A percentile compares a stretch with the other conserved stretches of the same genome.
phyloP scores from a whole-genome alignment of 2,329 filamentous ascomycete genomes.

The Pseudopyricularia cyperi region DNA sequence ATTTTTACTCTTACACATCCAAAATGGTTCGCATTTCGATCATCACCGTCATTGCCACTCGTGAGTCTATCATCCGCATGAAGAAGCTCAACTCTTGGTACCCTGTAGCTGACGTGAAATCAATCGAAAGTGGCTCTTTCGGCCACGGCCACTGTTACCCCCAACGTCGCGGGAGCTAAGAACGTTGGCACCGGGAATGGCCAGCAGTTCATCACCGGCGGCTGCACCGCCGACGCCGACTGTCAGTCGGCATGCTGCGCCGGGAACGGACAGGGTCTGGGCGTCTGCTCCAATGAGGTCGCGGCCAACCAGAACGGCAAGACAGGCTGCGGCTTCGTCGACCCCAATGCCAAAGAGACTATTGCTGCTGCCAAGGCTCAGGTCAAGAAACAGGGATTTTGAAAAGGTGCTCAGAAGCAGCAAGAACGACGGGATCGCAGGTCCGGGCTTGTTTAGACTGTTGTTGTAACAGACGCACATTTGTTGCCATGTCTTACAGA shows the following conservation, averaged over 20 bases:
- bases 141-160: conserved; percentile 13
- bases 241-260: conserved; percentile 16
- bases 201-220: conserved; percentile 19
- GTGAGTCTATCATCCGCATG: conserved; percentile 8
- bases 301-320: conserved; percentile 19
- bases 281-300: conserved; percentile 18
- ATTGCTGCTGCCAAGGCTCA: conserved; percentile 18
- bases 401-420: no score
- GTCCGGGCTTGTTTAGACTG: no score
- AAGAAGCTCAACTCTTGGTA: background rate
- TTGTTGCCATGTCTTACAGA: no score
- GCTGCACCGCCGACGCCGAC: conserved; percentile 18
- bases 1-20: conserved; percentile 1
- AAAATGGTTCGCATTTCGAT: conserved; percentile 18
- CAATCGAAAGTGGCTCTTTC: conserved; percentile 12
- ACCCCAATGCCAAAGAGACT: conserved; percentile 15
- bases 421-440: no score
- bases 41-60: conserved; percentile 12
- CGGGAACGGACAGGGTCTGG: conserved; percentile 13
- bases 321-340: conserved; percentile 18
- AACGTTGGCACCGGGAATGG: conserved; percentile 15
- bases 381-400: conserved; percentile 18
- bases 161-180: conserved; percentile 17
- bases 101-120: background rate
- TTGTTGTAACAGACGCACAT: no score